Evolutionary conservation across 2,329 filamentous ascomycete genomes (phyloP).

Genomic region (Chaetomium olivaceum): DNA sequence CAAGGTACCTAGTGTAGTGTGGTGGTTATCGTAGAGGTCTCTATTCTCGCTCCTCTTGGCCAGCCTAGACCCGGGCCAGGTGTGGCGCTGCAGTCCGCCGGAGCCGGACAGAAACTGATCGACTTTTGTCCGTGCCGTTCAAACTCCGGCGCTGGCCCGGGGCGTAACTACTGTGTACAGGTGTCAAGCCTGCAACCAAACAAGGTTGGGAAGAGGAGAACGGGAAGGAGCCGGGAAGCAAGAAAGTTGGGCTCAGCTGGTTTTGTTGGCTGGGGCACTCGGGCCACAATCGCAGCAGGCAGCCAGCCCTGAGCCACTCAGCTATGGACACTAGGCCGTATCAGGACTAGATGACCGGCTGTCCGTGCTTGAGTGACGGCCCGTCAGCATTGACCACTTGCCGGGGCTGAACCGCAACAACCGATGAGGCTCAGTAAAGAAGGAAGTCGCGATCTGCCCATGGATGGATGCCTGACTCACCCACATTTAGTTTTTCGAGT

Average conservation of each 20-base stretch:
- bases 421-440: not conserved
- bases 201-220: not conserved
- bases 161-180: no score
- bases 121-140: not conserved
- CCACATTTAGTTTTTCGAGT: not conserved
- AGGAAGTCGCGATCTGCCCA: conserved; percentile 11
- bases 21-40: not conserved
- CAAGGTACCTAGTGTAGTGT: not conserved
- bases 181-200: not conserved
- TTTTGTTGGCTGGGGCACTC: not conserved
- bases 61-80: not conserved
- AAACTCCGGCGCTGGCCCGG: no score
- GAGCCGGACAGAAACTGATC: not conserved
- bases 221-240: not conserved
- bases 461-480: conserved; percentile 2
- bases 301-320: not conserved
- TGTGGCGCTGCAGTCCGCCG: not conserved
- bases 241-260: not conserved
- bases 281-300: not conserved
- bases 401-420: not conserved
- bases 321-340: not conserved
- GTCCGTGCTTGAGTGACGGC: not conserved
- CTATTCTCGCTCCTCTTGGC: not conserved
- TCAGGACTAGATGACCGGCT: not conserved
- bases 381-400: conserved; percentile 7